Base-by-base conservation (phyloP, 1,139 yeast species). In the Diutina sp. region DNA sequence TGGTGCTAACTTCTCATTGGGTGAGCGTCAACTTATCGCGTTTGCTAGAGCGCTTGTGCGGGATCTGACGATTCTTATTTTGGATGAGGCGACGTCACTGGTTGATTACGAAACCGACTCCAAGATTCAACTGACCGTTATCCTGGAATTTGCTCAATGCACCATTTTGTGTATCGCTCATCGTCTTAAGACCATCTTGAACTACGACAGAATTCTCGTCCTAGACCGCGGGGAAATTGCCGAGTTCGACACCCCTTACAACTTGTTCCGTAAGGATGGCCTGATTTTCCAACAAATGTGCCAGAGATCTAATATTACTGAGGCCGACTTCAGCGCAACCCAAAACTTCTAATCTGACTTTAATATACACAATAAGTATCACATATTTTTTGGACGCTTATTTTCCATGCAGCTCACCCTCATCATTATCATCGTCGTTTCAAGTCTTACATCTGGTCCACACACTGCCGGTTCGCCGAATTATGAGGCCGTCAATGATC, bases 11-110 rank as follows among this genome's bases (percentile, higher is more conserved):
- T 85, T 84, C 66, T 85, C 91, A 4, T 73, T 86, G 35, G 95
- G 95, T 54, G 93, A 87, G 67, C 78, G 88, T 56, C 95, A 87
- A 67, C 69, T 87, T 60, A 70, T 87, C 57, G 86, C 93, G 1
- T 77, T 87, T 61, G 89, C 93, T 0, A 77, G 95, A 62, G 91
- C 95, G 0, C 72, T 87, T 60, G 89, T 86, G n/a, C 78, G 89
- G 60, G 77, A 80, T 55, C 74, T 89, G 6, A 81, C 78, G 64
- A 82, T 87, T 58, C 71, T 87, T 61, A 83, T 87, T 59, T 69
- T 87, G 58, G 95, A 87, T 66, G 95, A 87, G 67, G 95, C 95
- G 16, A 87, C 95, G 0, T 86, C 95, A 0, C 82, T 87, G 9
- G 93, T 87, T 51, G 95, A 87, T 66, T 85, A 84, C 65, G 88